Conservation (phyloP, 345 rosid species). For the Hibiscus syriacus region DNA sequence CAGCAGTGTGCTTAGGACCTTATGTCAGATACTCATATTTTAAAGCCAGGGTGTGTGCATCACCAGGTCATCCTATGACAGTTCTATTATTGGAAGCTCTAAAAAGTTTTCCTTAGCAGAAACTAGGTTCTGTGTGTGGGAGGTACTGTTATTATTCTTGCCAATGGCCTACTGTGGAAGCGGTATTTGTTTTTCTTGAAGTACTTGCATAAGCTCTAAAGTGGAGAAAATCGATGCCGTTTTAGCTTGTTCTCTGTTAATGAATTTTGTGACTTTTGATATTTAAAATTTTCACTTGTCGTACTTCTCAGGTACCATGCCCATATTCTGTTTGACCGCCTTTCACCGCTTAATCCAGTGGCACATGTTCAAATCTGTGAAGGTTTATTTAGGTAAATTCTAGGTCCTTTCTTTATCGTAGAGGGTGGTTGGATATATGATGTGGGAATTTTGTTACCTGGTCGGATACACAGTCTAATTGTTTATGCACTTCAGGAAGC, state of each 20-base stretch:
- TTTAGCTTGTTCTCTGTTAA: not conserved
- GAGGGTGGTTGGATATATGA: not conserved
- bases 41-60: not conserved
- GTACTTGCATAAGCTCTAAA: not conserved
- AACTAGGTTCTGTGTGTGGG: not conserved
- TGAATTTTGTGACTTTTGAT: not conserved
- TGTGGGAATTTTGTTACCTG: not conserved
- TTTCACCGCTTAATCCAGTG: slow-evolving; percentile 83
- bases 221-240: not conserved
- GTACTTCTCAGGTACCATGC: slow-evolving; percentile 75
- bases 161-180: not conserved
- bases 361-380: slow-evolving; percentile 77
- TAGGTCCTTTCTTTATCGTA: not conserved
- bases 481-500: not conserved
- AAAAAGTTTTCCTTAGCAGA: not conserved
- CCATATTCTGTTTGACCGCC: slow-evolving; percentile 63
- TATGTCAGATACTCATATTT: not conserved
- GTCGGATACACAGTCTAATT: not conserved
- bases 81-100: not conserved
- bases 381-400: slow-evolving; percentile 67
- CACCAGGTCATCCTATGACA: not conserved
- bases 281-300: not conserved
- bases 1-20: not conserved
- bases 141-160: not conserved
- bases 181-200: not conserved